Evolutionary conservation across 192 early-diverging fungal species (phyloP).

Genomic region (Backusella westeae): DNA sequence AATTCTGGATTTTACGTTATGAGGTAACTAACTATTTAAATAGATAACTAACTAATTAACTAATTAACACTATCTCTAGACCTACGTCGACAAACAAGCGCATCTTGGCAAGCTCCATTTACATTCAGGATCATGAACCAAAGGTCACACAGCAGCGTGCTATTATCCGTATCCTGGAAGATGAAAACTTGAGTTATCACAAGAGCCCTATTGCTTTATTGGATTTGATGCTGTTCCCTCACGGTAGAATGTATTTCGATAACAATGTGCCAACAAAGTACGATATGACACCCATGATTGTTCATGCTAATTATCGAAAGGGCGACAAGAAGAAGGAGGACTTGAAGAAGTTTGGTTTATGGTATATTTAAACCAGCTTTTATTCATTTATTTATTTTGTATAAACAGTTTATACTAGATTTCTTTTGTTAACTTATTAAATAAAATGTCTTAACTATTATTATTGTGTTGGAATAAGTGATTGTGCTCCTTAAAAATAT

Average conservation of each 20-base stretch:
- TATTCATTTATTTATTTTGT: neutral
- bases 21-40: neutral
- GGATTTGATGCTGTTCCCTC: slow-evolving; percentile 35
- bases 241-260: slow-evolving; percentile 38
- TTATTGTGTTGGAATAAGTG: neutral
- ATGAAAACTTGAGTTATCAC: slow-evolving; percentile 25
- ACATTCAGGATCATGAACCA: slow-evolving; percentile 23
- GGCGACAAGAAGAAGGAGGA: slow-evolving; percentile 30
- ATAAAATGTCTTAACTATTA: neutral
- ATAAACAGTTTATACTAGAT: neutral
- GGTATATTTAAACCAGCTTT: slow-evolving; percentile 25
- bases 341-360: slow-evolving; percentile 32
- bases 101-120: slow-evolving; percentile 31
- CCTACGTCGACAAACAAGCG: slow-evolving; percentile 30
- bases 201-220: slow-evolving; percentile 23
- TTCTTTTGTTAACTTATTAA: neutral
- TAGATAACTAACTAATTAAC: too few relatives aligned
- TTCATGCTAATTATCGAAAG: slow-evolving; percentile 38
- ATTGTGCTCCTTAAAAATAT: neutral
- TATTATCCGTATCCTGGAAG: slow-evolving; percentile 31
- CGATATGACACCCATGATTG: slow-evolving; percentile 35
- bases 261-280: slow-evolving; percentile 24
- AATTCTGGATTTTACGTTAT: slow-evolving; percentile 39
- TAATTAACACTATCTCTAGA: too few relatives aligned
- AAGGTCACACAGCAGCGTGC: slow-evolving; percentile 37